A percentile compares a stretch with the other conserved stretches of the same genome.
Conservation (phyloP, 2,329 filamentous ascomycete genomes). For the Cladophialophora carrionii region DNA sequence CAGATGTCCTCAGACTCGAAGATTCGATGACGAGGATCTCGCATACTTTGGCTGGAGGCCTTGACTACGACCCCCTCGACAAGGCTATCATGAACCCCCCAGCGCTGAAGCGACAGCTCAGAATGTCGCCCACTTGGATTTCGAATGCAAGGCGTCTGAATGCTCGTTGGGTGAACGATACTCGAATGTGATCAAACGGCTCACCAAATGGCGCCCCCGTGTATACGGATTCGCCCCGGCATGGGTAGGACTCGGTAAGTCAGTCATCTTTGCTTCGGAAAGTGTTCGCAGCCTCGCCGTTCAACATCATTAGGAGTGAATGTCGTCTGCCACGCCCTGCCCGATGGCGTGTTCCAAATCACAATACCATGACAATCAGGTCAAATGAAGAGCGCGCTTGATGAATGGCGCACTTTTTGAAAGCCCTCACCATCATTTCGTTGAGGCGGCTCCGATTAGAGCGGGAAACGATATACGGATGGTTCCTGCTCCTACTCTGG, state of each 20-base stretch:
- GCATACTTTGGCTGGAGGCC: neutral
- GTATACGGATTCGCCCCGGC: neutral
- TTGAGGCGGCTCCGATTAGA: neutral
- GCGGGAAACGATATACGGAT: neutral
- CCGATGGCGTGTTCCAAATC: neutral
- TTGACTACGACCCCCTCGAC: neutral
- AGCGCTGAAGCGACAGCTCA: neutral
- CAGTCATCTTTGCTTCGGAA: neutral
- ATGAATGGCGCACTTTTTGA: neutral
- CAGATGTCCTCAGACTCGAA: neutral
- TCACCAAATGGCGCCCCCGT: neutral
- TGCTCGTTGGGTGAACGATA: neutral
- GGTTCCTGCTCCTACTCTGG: neutral
- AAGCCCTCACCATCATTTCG: neutral
- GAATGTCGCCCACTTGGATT: neutral
- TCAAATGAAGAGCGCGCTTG: neutral
- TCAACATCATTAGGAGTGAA: neutral
- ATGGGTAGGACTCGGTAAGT: neutral
- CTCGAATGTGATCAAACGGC: neutral
- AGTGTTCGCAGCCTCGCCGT: neutral
- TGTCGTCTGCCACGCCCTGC: neutral
- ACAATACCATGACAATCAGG: neutral
- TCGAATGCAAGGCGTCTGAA: neutral
- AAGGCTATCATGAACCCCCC: neutral
- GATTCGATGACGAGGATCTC: neutral